Evolutionary conservation across 345 rosid genomes (phyloP).

Genomic region (Rhizophora mangle): DNA sequence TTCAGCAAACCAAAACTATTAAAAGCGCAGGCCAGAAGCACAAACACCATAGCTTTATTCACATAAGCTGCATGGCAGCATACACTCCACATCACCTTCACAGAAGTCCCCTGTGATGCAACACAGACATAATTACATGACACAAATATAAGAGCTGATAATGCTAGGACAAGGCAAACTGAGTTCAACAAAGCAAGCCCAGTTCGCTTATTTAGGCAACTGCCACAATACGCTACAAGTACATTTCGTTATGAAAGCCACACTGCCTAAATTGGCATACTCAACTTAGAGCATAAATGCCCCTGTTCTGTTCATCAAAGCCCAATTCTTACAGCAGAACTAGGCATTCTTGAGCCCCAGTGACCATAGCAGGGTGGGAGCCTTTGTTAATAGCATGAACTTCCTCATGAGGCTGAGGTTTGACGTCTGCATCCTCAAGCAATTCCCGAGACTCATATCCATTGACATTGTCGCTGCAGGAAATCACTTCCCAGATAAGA

Average conservation of each 20-base stretch:
- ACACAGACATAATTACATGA: neutral
- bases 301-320: neutral
- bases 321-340: constrained; percentile 54
- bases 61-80: constrained; percentile 4
- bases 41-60: neutral
- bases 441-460: constrained; percentile 21
- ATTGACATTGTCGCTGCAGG: constrained; percentile 3
- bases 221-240: neutral
- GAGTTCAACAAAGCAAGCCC: constrained; percentile 2
- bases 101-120: neutral
- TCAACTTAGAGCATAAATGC: too few relatives aligned
- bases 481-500: constrained; percentile 60
- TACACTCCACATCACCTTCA: neutral
- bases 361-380: constrained; percentile 38
- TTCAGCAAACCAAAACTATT: too few relatives aligned
- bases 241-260: neutral
- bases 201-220: constrained; percentile 23
- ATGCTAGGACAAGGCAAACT: constrained; percentile 1
- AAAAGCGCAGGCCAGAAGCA: too few relatives aligned
- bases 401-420: constrained; percentile 16
- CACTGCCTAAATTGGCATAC: neutral
- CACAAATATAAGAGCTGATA: neutral
- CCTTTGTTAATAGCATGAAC: constrained; percentile 33
- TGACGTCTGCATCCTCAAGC: constrained; percentile 25
- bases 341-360: constrained; percentile 64